Evolutionary conservation across 306 rosid species (phyloP).

Genomic region (Chamaecrista fasciculata): DNA sequence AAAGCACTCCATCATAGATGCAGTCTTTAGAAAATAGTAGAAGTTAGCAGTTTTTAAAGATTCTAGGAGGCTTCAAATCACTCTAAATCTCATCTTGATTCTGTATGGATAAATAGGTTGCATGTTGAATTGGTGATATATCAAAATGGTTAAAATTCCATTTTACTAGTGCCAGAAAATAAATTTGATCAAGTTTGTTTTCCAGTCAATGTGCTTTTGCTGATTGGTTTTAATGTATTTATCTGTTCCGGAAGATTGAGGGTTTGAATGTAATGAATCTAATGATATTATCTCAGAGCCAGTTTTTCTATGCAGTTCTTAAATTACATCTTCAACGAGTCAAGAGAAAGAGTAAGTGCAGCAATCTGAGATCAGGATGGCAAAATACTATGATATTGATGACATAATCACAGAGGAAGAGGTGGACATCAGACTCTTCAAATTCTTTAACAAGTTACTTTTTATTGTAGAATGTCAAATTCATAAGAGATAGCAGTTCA

Average conservation of each 20-base stretch:
- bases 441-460: neutral
- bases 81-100: too few species aligned
- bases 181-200: conserved; percentile 8
- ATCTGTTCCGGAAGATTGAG: neutral
- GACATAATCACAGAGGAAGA: conserved; percentile 83
- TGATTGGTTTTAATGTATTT: conserved; percentile 11
- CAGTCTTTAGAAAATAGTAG: neutral
- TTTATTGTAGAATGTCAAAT: conserved; percentile 4
- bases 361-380: conserved; percentile 43
- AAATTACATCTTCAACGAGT: conserved; percentile 29
- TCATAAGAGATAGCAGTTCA: conserved; percentile 4
- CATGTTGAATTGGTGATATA: too few species aligned
- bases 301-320: conserved; percentile 9
- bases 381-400: conserved; percentile 74
- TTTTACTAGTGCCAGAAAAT: neutral
- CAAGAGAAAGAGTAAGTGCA: conserved; percentile 26
- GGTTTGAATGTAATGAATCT: neutral
- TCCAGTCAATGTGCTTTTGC: neutral
- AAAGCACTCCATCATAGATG: neutral
- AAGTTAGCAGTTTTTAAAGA: neutral
- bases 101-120: neutral
- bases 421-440: conserved; percentile 37
- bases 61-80: neutral
- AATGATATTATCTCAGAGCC: conserved; percentile 3
- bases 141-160: neutral